Base-by-base conservation (phyloP, 768 basidiomycete genomes). In the Naematelia encephala region DNA sequence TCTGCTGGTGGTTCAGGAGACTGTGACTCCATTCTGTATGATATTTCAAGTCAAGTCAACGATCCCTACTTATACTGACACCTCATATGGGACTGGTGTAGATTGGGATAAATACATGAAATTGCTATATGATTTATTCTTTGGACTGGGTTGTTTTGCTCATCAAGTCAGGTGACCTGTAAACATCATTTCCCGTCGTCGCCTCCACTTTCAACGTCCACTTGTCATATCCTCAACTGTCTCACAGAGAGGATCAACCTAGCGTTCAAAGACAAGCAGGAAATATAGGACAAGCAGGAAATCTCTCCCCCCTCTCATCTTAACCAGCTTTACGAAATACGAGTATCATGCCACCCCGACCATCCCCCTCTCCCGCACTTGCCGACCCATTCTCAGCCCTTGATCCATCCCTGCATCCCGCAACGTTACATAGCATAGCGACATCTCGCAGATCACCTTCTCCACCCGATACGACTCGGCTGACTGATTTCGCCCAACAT, bases 401-500 rank as follows among this genome's bases (percentile, higher is more conserved):
- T 2, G 67, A 68, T 49, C 64, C 64, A 1, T 4, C 34, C 13
- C 44, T 66, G 3, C 61, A 59, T 28, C 59, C 43, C 30, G 34
- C 56, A 5, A 61, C 59, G 2, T 27, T 59, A 21, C 54, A 62
- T 57, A 62, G 57, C 23, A 54, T 13, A 12, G n/a, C 55, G 16
- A 25, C 29, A 11, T 54, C 30, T 11, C 44, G 27, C 46, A 22
- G 46, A 5, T 34, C 30, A 2, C 28, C 34, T 26, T 54, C 52
- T 19, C 52, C 52, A 10, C 50, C 16, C 42, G 53, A 60, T 4
- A 22, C 51, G 8, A 67, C 64, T 27, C 68, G 66, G 16, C 48
- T 70, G 11, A 63, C 55, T 13, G 63, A 64, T 16, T 67, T 70
- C 39, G 69, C 64, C 10, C 61, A 67, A 34, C 69, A 70, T 34